Evolutionary conservation across 768 basidiomycete species (phyloP), one percentile per base, ranked within the genome.

Genomic region (Dioszegia crocea): DNA sequence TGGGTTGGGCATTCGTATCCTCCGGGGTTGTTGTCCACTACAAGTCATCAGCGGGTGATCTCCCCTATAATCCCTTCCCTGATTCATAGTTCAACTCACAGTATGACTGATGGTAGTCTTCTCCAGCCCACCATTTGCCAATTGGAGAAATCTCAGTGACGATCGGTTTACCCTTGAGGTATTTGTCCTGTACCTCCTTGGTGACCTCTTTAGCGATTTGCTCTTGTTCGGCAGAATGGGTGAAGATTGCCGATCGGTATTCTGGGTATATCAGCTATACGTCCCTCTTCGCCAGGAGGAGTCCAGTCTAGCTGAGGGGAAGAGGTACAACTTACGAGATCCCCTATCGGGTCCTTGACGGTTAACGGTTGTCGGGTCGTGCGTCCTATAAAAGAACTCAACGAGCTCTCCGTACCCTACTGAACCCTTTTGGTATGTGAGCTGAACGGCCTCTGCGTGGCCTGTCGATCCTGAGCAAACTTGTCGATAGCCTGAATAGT

Each of bases 1-100:
- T 94, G 92, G 2, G 88, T 91, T 0, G 92, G 86, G 78, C 93
- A 97, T 67, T 92, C 89, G 74, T 96, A 96, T 9, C 93, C 94
- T 11, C 71, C 69, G 0, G 93, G 90, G 74, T 96, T 89, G 80
- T 88, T 87, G 79, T 85, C 85, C 55, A 79, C 72, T 74, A 45
- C 41, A 29, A 6, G 14, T 9, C 14, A 19, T 65, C 61, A 60
- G 57, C 47, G 6, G 8, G 6, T 6, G 8, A 33, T 33, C 33
- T 33, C 33, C 33, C 6, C 8, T 14, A 33, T 6, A 6, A 14
- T 14, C 33, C 6, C 33, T 14, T 6, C 14, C n/a, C n/a, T n/a
- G n/a, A n/a, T n/a, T n/a, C n/a, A n/a, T n/a, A n/a, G n/a, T n/a
- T n/a, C n/a, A n/a, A 67, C 73, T 65, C 47, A 70, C 69, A 88